These are phyloP conservation scores for Francoa sonchifolia DNA, from an alignment of 441 rosid genomes.

Conservation along the genomic window DNA sequence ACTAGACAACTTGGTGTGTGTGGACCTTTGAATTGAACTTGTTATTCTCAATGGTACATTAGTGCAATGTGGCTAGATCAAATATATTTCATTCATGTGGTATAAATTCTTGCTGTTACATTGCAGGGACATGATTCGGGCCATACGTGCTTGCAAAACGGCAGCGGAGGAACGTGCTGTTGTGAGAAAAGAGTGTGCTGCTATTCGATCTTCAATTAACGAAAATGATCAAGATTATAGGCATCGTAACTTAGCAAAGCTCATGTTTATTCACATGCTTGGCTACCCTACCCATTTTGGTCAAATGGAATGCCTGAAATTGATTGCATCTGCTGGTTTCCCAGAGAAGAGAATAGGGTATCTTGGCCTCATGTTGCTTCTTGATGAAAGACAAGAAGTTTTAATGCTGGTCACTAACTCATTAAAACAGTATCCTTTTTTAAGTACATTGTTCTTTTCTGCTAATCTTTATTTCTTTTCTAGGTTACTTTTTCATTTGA, in stretches of 20 bases:
- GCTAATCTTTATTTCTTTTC: background rate
- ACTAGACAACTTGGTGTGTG: no score
- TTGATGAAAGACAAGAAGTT: constrained; percentile 99
- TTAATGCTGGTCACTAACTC: constrained; percentile 98
- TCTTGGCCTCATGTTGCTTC: constrained; percentile 95
- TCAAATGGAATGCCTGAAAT: constrained; percentile 97
- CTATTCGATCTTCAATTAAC: constrained; percentile 75
- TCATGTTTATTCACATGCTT: constrained; percentile 99
- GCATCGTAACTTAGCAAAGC: constrained; percentile 89
- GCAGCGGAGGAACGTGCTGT: constrained; percentile 98
- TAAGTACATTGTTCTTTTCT: constrained; percentile 3
- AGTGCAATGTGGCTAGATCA: no score
- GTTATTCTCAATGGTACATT: no score
- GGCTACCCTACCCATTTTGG: constrained; percentile 99
- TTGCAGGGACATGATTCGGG: constrained; percentile 97
- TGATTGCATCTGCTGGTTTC: constrained; percentile 85
- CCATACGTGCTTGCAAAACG: constrained; percentile 95
- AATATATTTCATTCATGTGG: constrained; percentile 4
- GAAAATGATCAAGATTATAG: constrained; percentile 87
- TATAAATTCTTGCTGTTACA: constrained; percentile 10
- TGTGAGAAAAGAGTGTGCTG: constrained; percentile 95
- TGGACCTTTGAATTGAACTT: no score
- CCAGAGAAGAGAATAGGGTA: constrained; percentile 99
- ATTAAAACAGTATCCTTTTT: constrained; percentile 86
- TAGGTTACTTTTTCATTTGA: background rate